phyloP scores from a whole-genome alignment of 2,329 filamentous ascomycete species.

The Zasmidium angulare region DNA sequence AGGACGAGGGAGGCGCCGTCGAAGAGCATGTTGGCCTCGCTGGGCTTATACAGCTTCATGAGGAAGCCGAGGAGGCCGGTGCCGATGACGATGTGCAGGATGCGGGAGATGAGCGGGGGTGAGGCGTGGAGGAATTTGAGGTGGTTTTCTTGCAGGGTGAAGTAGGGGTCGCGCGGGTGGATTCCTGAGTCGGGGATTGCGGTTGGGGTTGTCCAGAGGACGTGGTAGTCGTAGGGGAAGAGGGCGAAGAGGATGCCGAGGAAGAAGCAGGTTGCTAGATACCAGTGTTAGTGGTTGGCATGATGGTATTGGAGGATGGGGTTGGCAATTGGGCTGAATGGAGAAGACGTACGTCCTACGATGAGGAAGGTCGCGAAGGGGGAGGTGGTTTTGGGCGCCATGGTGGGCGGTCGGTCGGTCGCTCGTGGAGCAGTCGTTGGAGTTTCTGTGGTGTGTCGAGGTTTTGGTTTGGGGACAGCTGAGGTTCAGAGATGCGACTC shows the following conservation, averaged over 20 bases:
- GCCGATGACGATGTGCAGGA: conserved; percentile 89
- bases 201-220: conserved; percentile 71
- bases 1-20: conserved; percentile 71
- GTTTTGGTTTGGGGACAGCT: neutral
- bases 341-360: conserved; percentile 87
- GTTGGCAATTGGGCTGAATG: no score
- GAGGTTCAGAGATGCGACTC: neutral
- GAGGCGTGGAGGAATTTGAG: conserved; percentile 88
- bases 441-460: conserved; percentile 2
- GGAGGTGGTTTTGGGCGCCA: conserved; percentile 31
- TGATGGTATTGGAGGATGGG: neutral
- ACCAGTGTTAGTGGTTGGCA: conserved; percentile 3
- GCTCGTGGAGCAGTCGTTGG: no score
- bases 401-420: no score
- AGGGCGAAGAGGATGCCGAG: conserved; percentile 89
- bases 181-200: conserved; percentile 30
- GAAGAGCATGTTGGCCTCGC: conserved; percentile 93
- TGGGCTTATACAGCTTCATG: conserved; percentile 90
- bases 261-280: conserved; percentile 79
- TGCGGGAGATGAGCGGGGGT: conserved; percentile 85
- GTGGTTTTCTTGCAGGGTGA: conserved; percentile 83
- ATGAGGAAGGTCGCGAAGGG: conserved; percentile 96
- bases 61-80: conserved; percentile 87
- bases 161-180: conserved; percentile 61
- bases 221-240: conserved; percentile 92